Evolutionary conservation across 2,329 filamentous ascomycete genomes (phyloP).

Genomic region (Ilyonectria mors-panacis): DNA sequence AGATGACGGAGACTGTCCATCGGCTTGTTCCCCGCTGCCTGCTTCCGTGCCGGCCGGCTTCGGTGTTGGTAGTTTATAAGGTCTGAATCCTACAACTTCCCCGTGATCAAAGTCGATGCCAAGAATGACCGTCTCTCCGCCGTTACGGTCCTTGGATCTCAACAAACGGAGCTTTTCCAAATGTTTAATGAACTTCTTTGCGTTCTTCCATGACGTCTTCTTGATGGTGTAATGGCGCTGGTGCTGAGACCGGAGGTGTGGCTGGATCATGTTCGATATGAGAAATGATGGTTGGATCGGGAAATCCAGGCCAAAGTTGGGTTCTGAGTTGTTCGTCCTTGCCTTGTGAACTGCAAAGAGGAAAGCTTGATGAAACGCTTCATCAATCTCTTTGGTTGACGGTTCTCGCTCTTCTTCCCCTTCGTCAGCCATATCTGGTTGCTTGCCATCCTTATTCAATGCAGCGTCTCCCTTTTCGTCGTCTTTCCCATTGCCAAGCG

Average conservation of each 20-base stretch:
- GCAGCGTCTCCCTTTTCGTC: neutral
- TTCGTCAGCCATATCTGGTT: neutral
- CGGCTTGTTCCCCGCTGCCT: neutral
- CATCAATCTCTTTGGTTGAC: conserved; percentile 39
- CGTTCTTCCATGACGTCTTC: conserved; percentile 45
- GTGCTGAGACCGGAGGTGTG: conserved; percentile 39
- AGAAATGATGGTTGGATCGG: conserved; percentile 42
- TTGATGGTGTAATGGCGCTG: conserved; percentile 40
- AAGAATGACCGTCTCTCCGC: conserved; percentile 43
- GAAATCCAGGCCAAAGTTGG: conserved; percentile 39
- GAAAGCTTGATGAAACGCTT: conserved; percentile 39
- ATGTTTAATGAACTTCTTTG: conserved; percentile 45
- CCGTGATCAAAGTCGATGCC: conserved; percentile 41
- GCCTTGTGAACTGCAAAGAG: conserved; percentile 41
- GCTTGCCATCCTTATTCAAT: neutral
- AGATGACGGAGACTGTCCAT: conserved; percentile 13
- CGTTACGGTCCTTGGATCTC: conserved; percentile 40
- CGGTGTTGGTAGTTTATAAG: conserved; percentile 35
- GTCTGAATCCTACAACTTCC: conserved; percentile 34
- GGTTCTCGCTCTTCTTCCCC: conserved; percentile 36
- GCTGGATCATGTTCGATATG: conserved; percentile 45
- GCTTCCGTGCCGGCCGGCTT: conserved; percentile 12
- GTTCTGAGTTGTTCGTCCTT: conserved; percentile 29
- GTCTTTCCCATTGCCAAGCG: neutral
- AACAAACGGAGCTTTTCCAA: conserved; percentile 33